Percentiles rank a stretch among this genome's conserved stretches.
Evolutionary conservation across 2,329 filamentous ascomycete genomes (phyloP).

Genomic region (Orbilia quercus): DNA sequence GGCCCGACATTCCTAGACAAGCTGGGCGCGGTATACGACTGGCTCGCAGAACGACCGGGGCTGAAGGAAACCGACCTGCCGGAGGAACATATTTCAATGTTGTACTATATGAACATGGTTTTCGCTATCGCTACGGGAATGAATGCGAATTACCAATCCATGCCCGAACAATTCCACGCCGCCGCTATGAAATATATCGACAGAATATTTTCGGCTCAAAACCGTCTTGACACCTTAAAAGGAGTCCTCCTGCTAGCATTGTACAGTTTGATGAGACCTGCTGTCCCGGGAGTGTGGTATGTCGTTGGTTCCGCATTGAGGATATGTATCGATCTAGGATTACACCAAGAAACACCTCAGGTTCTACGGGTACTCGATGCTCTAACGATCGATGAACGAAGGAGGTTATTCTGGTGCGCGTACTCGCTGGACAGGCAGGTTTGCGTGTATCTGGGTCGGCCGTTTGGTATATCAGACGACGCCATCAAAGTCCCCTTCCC

Average conservation of each 20-base stretch:
- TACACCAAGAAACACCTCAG: constrained; percentile 82
- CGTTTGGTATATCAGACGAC: constrained; percentile 92
- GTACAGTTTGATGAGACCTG: constrained; percentile 88
- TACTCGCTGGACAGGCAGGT: constrained; percentile 94
- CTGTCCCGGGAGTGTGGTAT: constrained; percentile 88
- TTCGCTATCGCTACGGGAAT: constrained; percentile 97
- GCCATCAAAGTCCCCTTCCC: constrained; percentile 95
- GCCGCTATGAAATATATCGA: constrained; percentile 93
- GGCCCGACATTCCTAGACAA: constrained; percentile 86
- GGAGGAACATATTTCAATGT: constrained; percentile 66
- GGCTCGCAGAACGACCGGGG: constrained; percentile 63
- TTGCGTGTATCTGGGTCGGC: constrained; percentile 89
- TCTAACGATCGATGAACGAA: constrained; percentile 84
- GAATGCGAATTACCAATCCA: constrained; percentile 67
- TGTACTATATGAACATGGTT: constrained; percentile 95
- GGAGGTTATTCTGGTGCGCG: constrained; percentile 94
- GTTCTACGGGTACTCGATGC: constrained; percentile 62
- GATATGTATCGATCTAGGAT: constrained; percentile 85
- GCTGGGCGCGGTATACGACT: constrained; percentile 79
- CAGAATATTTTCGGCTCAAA: constrained; percentile 76
- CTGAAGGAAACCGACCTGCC: constrained; percentile 73
- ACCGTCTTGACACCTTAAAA: constrained; percentile 88
- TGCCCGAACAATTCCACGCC: constrained; percentile 95
- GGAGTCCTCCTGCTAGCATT: constrained; percentile 90
- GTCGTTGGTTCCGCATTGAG: constrained; percentile 93